phyloP scores from a whole-genome alignment of 2,329 filamentous ascomycete genomes.

The Aphanoascus verrucosus region DNA sequence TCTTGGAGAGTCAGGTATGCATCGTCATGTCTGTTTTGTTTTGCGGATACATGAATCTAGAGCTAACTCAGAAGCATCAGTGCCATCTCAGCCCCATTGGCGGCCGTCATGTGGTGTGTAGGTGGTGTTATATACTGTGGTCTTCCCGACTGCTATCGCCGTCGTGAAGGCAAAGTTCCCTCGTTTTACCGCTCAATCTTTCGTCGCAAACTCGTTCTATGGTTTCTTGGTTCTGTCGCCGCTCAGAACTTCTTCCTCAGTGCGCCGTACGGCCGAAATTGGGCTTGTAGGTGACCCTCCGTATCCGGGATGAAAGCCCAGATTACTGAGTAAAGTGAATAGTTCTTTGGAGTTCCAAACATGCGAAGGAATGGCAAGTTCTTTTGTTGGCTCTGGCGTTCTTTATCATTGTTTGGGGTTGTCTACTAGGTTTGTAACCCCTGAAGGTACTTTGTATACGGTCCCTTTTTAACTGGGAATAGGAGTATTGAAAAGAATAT shows the following conservation, averaged over 20 bases:
- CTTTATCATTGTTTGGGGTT: constrained; percentile 48
- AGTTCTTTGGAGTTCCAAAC: constrained; percentile 48
- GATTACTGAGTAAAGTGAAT: neutral
- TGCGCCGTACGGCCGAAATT: constrained; percentile 56
- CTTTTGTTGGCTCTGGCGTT: constrained; percentile 41
- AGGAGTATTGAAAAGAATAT: constrained; percentile 44
- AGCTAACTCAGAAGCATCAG: constrained; percentile 21
- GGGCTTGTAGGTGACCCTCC: constrained; percentile 40
- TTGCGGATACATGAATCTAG: neutral
- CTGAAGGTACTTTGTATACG: neutral
- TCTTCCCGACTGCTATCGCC: constrained; percentile 57
- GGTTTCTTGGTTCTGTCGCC: constrained; percentile 55
- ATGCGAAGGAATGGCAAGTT: constrained; percentile 48
- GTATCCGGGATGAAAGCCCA: neutral
- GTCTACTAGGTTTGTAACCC: constrained; percentile 20
- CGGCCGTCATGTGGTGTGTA: constrained; percentile 47
- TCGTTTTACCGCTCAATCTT: constrained; percentile 54
- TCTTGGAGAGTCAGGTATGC: constrained; percentile 36
- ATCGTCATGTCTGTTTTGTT: neutral
- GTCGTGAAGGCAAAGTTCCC: constrained; percentile 52
- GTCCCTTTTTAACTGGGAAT: constrained; percentile 24
- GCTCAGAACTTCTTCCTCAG: constrained; percentile 59
- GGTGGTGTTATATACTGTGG: constrained; percentile 48
- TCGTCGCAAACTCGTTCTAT: constrained; percentile 54
- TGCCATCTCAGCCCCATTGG: constrained; percentile 49